phyloP scores from a whole-genome alignment of 176 grass and related monocot genomes.

The Carex kokanica region DNA sequence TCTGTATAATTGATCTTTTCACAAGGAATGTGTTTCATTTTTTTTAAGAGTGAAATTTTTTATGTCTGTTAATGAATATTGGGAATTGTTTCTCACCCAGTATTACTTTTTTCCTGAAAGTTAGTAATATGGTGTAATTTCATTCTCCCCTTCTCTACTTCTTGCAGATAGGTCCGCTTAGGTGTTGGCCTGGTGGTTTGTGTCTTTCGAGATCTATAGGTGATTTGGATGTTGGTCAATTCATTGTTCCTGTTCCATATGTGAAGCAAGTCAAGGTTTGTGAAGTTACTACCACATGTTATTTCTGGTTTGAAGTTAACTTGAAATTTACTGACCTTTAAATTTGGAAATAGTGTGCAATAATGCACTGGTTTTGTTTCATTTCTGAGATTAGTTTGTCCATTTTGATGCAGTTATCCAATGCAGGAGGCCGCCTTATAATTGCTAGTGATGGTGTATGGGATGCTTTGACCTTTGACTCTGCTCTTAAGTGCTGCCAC shows the following conservation, averaged over 20 bases:
- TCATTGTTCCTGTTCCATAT: conserved; percentile 84
- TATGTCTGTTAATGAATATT: background rate
- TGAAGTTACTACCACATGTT: background rate
- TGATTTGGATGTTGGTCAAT: conserved; percentile 93
- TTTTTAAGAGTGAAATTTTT: background rate
- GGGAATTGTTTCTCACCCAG: background rate
- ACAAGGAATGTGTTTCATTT: background rate
- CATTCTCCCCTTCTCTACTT: background rate
- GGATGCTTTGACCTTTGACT: conserved; percentile 83
- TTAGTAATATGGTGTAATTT: background rate
- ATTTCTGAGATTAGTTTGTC: conserved; percentile 10
- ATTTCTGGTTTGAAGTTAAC: background rate
- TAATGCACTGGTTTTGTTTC: conserved; percentile 13
- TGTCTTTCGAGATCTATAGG: conserved; percentile 98
- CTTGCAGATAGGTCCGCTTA: conserved; percentile 89
- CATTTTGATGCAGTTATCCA: conserved; percentile 60
- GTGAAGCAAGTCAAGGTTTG: conserved; percentile 99
- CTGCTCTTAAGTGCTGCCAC: conserved; percentile 63
- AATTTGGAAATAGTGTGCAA: conserved; percentile 2
- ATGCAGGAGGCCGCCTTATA: conserved; percentile 78
- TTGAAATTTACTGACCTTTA: background rate
- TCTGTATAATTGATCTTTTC: background rate
- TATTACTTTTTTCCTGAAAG: background rate
- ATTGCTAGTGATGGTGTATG: conserved; percentile 97
- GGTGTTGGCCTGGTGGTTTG: conserved; percentile 98